Conservation (phyloP, 2,329 filamentous ascomycete species). For the Dactylellina sp. region DNA sequence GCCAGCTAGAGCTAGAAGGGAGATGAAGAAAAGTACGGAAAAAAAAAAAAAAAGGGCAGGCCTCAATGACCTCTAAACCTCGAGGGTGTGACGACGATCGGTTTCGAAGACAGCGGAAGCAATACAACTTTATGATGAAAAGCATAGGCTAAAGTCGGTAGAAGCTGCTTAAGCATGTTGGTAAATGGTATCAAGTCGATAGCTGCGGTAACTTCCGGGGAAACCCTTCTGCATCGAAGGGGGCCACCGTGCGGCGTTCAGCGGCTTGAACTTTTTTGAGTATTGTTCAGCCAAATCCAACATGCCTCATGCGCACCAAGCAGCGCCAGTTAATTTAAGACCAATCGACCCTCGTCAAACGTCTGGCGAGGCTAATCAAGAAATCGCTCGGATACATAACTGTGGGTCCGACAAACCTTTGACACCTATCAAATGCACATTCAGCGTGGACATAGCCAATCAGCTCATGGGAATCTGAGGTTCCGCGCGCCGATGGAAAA, state of each 20-base stretch:
- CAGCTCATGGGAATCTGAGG: constrained; percentile 13
- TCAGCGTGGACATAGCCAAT: constrained; percentile 49
- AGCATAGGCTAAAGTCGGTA: constrained; percentile 50
- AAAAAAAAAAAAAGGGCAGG: neutral
- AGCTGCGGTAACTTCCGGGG: constrained; percentile 48
- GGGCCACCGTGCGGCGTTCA: constrained; percentile 48
- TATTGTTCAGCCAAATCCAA: constrained; percentile 43
- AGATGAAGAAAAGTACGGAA: neutral
- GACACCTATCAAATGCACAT: constrained; percentile 57
- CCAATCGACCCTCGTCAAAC: constrained; percentile 50
- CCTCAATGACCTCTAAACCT: constrained; percentile 11
- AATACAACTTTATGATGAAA: constrained; percentile 44
- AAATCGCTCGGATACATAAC: constrained; percentile 48
- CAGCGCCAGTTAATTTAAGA: constrained; percentile 47
- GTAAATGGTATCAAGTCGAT: constrained; percentile 21
- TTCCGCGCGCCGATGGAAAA: constrained; percentile 54
- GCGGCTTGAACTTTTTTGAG: constrained; percentile 39
- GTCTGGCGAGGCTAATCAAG: constrained; percentile 36
- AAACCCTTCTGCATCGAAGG: constrained; percentile 8
- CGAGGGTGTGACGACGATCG: constrained; percentile 44
- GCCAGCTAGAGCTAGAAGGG: no score
- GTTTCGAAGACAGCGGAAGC: constrained; percentile 33
- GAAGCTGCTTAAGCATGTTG: constrained; percentile 8
- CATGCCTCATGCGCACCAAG: constrained; percentile 51
- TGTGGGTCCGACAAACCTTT: constrained; percentile 41